These are phyloP conservation scores for Fusarium falciforme DNA, from an alignment of 2,329 filamentous ascomycete genomes.

Conservation along the genomic window DNA sequence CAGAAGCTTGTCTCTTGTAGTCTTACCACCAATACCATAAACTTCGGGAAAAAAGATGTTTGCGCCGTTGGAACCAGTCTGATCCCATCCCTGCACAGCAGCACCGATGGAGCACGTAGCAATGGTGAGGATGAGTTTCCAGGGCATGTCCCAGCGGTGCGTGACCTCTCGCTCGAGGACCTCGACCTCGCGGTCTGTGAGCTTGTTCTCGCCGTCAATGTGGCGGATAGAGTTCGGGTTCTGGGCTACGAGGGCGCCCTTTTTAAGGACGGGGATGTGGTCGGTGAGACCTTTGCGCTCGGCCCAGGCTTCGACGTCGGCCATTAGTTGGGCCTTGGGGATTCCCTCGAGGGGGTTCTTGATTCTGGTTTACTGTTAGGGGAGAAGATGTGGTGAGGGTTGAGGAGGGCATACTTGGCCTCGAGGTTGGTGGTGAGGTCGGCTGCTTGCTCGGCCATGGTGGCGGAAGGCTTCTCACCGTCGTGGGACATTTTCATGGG, in stretches of 20 bases:
- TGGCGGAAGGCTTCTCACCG: slow-evolving; percentile 44
- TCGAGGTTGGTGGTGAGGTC: slow-evolving; percentile 55
- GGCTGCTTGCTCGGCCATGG: slow-evolving; percentile 44
- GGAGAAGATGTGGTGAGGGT: not conserved
- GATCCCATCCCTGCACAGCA: slow-evolving; percentile 75
- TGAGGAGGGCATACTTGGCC: slow-evolving; percentile 52
- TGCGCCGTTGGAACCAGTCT: slow-evolving; percentile 71
- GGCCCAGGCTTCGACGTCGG: slow-evolving; percentile 70
- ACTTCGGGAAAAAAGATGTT: slow-evolving; percentile 68
- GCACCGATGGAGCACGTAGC: slow-evolving; percentile 75
- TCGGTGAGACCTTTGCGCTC: slow-evolving; percentile 68
- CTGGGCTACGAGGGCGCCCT: slow-evolving; percentile 65
- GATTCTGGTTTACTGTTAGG: slow-evolving; percentile 48
- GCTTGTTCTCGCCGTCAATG: slow-evolving; percentile 63
- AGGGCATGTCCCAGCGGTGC: slow-evolving; percentile 75
- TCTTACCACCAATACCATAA: slow-evolving; percentile 51
- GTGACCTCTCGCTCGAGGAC: slow-evolving; percentile 68
- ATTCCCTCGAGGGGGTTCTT: slow-evolving; percentile 62
- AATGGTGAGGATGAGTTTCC: slow-evolving; percentile 73
- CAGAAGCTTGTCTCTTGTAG: slow-evolving; percentile 55
- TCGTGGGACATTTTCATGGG: slow-evolving; percentile 30
- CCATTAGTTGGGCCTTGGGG: slow-evolving; percentile 63
- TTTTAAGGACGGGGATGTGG: slow-evolving; percentile 67
- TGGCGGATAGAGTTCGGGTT: slow-evolving; percentile 68
- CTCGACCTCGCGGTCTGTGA: slow-evolving; percentile 42